Conservation (phyloP, 164 flowering plant species). For the Warburgia ugandensis region DNA sequence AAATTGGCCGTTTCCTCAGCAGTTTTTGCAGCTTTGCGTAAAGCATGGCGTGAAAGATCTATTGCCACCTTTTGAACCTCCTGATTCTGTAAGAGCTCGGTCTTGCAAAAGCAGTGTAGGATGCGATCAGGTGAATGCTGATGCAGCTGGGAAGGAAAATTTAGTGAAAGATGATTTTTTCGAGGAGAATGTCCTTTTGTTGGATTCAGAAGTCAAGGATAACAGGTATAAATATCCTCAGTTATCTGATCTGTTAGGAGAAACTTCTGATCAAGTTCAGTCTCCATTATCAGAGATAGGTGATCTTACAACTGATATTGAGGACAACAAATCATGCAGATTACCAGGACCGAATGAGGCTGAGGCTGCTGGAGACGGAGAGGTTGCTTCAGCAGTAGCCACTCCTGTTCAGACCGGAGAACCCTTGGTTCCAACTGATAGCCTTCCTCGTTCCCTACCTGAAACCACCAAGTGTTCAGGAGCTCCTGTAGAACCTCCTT, state of each 20-base stretch:
- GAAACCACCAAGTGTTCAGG: not conserved
- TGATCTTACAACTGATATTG: not conserved
- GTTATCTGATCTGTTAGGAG: not conserved
- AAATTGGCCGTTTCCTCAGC: conserved; percentile 80
- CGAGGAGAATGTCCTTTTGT: conserved; percentile 2
- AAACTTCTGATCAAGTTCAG: not conserved
- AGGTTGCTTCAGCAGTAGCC: not conserved
- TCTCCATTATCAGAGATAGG: conserved; percentile 2
- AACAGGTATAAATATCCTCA: not conserved
- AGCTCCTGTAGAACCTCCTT: not conserved
- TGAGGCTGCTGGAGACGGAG: conserved; percentile 5
- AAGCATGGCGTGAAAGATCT: conserved; percentile 69
- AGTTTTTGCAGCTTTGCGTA: conserved; percentile 61
- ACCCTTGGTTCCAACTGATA: not conserved
- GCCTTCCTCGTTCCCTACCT: not conserved
- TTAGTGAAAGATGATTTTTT: not conserved
- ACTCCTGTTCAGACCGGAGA: not conserved
- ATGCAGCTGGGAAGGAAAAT: not conserved
- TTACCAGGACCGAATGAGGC: not conserved
- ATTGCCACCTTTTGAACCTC: conserved; percentile 77
- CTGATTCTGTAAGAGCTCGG: conserved; percentile 30
- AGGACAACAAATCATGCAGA: not conserved
- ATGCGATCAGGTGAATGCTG: not conserved
- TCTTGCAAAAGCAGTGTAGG: not conserved
- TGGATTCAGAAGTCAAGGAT: not conserved